phyloP scores from a whole-genome alignment of 2,329 filamentous ascomycete genomes.

The Dactylellina haptotyla region DNA sequence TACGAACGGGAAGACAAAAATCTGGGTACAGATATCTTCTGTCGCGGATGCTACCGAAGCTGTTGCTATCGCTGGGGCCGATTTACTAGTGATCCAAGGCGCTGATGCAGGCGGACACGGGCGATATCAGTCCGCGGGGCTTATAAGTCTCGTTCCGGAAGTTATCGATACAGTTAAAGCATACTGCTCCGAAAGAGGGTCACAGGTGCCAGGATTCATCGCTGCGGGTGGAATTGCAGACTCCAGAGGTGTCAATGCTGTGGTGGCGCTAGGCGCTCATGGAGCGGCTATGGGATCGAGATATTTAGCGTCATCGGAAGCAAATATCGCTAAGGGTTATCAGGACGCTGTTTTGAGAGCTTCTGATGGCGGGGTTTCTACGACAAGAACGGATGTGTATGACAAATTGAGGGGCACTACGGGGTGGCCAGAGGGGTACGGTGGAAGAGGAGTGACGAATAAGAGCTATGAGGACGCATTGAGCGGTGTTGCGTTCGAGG shows the following conservation, averaged over 20 bases:
- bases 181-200: not conserved
- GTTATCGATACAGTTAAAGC: constrained; percentile 58
- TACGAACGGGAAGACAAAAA: constrained; percentile 20
- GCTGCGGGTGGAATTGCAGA: constrained; percentile 61
- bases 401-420: constrained; percentile 68
- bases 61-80: constrained; percentile 56
- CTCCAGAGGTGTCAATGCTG: constrained; percentile 60
- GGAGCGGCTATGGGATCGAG: constrained; percentile 66
- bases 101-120: constrained; percentile 62
- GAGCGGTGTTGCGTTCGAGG: constrained; percentile 61
- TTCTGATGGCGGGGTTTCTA: constrained; percentile 66
- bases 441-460: constrained; percentile 70
- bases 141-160: constrained; percentile 61
- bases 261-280: constrained; percentile 60
- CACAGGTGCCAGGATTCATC: constrained; percentile 45
- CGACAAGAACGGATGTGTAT: constrained; percentile 65
- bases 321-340: constrained; percentile 64
- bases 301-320: constrained; percentile 65
- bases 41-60: constrained; percentile 58
- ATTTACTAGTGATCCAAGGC: constrained; percentile 61
- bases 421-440: constrained; percentile 69
- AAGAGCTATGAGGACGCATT: constrained; percentile 64
- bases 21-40: constrained; percentile 60
- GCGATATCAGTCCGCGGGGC: constrained; percentile 58
- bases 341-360: constrained; percentile 64